phyloP scores from a whole-genome alignment of 139 green algal genomes.

The Nannochloris sp. region DNA sequence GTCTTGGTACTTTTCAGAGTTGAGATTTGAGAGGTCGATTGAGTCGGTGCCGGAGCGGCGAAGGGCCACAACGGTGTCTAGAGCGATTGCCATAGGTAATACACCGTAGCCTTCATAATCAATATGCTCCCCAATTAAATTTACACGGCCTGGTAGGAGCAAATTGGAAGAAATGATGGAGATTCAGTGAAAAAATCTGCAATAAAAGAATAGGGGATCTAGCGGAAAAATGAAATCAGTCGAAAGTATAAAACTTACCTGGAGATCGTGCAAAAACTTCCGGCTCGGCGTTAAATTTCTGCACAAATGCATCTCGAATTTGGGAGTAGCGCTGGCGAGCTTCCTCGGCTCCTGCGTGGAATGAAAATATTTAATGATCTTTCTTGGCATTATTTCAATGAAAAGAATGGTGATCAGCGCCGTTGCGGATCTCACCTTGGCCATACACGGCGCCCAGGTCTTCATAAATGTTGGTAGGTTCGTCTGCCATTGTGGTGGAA shows the following conservation, averaged over 20 bases:
- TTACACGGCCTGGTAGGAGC: slow-evolving; percentile 77
- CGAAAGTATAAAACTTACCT: slow-evolving; percentile 24
- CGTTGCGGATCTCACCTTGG: slow-evolving; percentile 34
- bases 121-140: slow-evolving; percentile 98
- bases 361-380: not conserved
- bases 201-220: not conserved
- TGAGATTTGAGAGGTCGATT: slow-evolving; percentile 70
- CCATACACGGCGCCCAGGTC: slow-evolving; percentile 38
- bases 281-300: slow-evolving; percentile 40
- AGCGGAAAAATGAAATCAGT: not conserved
- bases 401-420: too few relatives aligned
- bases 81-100: slow-evolving; percentile 92
- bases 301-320: slow-evolving; percentile 43
- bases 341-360: not conserved
- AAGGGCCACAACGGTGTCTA: slow-evolving; percentile 30
- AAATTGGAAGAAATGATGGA: not conserved
- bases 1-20: slow-evolving; percentile 61
- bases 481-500: not conserved
- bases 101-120: slow-evolving; percentile 97
- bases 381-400: not conserved
- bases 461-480: slow-evolving; percentile 11
- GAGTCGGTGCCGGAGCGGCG: slow-evolving; percentile 36
- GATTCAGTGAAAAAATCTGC: not conserved
- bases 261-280: slow-evolving; percentile 53
- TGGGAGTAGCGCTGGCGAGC: slow-evolving; percentile 10